Percentiles rank a stretch among this genome's conserved stretches.
These are phyloP conservation scores for Coemansia sp. DNA, from an alignment of 371 early-diverging fungal genomes.

Conservation along the genomic window DNA sequence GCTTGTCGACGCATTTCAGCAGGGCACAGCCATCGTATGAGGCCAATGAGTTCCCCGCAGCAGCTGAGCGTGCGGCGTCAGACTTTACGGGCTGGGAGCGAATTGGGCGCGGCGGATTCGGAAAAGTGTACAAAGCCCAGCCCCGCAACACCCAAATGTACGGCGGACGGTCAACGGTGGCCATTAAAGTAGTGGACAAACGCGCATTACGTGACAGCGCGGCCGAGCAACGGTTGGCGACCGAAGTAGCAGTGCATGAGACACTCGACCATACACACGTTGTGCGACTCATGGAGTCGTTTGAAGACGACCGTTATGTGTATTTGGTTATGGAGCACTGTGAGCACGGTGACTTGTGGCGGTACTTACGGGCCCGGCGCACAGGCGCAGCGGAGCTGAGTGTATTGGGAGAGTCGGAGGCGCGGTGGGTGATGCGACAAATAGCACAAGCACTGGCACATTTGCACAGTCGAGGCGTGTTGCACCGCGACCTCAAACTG, in stretches of 20 bases:
- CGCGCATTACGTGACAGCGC: slow-evolving; percentile 20
- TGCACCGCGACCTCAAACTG: slow-evolving; percentile 83
- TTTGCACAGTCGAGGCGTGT: slow-evolving; percentile 67
- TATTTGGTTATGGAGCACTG: slow-evolving; percentile 78
- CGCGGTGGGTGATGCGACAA: slow-evolving; percentile 69
- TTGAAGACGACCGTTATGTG: slow-evolving; percentile 65
- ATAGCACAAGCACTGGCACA: slow-evolving; percentile 69
- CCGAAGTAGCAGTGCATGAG: slow-evolving; percentile 67
- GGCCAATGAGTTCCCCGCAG: not conserved
- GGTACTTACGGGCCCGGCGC: slow-evolving; percentile 54
- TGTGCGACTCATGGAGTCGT: slow-evolving; percentile 58
- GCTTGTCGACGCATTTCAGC: slow-evolving; percentile 18
- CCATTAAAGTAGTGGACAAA: slow-evolving; percentile 51
- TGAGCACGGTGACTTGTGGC: slow-evolving; percentile 64
- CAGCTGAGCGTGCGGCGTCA: slow-evolving; percentile 9
- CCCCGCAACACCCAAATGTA: slow-evolving; percentile 1
- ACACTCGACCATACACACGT: slow-evolving; percentile 56
- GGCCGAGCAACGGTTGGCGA: slow-evolving; percentile 52
- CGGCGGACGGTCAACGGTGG: slow-evolving; percentile 15
- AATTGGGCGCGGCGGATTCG: slow-evolving; percentile 51
- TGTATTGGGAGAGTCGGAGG: slow-evolving; percentile 55
- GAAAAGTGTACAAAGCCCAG: slow-evolving; percentile 44
- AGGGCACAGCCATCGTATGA: not conserved
- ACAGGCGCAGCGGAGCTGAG: slow-evolving; percentile 10
- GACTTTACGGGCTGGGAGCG: slow-evolving; percentile 38